Percentiles rank a stretch among this genome's conserved stretches.
phyloP scores from a whole-genome alignment of 257 asterid species.

The Primulina eburnea region DNA sequence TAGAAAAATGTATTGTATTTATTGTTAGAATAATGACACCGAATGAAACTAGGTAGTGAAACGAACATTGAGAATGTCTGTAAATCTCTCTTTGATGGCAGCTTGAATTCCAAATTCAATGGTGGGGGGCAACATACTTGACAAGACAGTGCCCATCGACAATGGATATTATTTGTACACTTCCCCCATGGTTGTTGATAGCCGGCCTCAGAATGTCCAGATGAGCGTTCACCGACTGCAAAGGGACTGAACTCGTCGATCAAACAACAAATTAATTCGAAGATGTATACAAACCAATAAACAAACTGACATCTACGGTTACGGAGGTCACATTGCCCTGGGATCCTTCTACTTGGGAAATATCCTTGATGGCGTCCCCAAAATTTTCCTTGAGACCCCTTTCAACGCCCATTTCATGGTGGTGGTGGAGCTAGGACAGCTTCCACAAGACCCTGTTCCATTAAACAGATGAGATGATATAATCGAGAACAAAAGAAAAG shows the following conservation, averaged over 20 bases:
- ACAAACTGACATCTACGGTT: slow-evolving; percentile 53
- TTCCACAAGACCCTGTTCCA: slow-evolving; percentile 70
- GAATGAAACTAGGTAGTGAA: slow-evolving; percentile 38
- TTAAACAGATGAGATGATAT: background rate
- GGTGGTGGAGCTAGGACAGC: slow-evolving; percentile 89
- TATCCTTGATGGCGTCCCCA: slow-evolving; percentile 74
- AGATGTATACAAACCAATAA: background rate
- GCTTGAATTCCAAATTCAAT: slow-evolving; percentile 90
- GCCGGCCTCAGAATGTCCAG: slow-evolving; percentile 83
- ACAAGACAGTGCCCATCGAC: slow-evolving; percentile 63
- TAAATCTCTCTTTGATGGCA: slow-evolving; percentile 89
- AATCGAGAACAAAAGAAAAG: background rate
- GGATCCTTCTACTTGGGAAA: slow-evolving; percentile 67
- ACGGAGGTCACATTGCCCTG: slow-evolving; percentile 32
- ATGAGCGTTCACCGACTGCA: slow-evolving; percentile 81
- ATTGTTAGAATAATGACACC: background rate
- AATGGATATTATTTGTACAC: slow-evolving; percentile 67
- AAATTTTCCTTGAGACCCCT: slow-evolving; percentile 84
- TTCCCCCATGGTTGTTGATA: slow-evolving; percentile 81
- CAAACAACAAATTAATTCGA: background rate
- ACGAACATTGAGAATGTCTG: slow-evolving; percentile 66
- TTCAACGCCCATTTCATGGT: slow-evolving; percentile 93
- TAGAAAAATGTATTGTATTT: no score
- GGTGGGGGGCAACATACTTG: slow-evolving; percentile 67
- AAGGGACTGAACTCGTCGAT: background rate